Conservation (phyloP, 176 grass and related monocot species). For the Cymbopogon citratus region DNA sequence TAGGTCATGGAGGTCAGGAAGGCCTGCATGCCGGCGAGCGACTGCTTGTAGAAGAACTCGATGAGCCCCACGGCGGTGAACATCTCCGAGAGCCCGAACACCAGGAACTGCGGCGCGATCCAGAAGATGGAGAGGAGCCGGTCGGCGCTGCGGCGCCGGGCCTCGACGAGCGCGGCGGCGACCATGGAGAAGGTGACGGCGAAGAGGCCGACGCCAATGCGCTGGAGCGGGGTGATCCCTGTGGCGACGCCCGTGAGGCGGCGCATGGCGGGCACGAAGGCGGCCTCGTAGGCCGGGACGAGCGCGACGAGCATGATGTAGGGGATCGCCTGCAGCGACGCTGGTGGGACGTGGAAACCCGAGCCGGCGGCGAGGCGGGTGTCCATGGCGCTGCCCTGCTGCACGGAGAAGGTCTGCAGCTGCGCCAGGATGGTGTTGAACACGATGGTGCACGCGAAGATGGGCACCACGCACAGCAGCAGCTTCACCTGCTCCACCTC, state of each 20-base stretch:
- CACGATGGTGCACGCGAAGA: conserved; percentile 82
- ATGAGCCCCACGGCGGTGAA: conserved; percentile 90
- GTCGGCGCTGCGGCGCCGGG: not conserved
- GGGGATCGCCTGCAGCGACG: conserved; percentile 79
- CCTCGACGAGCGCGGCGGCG: conserved; percentile 61
- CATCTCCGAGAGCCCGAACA: conserved; percentile 91
- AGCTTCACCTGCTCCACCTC: conserved; percentile 84
- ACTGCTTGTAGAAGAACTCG: conserved; percentile 97
- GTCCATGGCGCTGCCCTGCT: conserved; percentile 72
- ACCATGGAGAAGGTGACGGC: conserved; percentile 84
- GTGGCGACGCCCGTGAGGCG: conserved; percentile 47
- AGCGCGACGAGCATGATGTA: conserved; percentile 53
- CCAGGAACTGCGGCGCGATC: conserved; percentile 80
- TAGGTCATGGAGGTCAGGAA: conserved; percentile 91
- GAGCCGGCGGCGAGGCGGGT: conserved; percentile 24
- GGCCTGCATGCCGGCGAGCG: conserved; percentile 71
- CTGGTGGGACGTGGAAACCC: conserved; percentile 53
- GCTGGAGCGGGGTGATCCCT: conserved; percentile 76
- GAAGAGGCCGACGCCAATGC: conserved; percentile 80
- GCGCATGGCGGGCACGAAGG: conserved; percentile 57
- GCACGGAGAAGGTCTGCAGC: conserved; percentile 87
- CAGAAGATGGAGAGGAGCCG: conserved; percentile 54
- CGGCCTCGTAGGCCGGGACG: conserved; percentile 65
- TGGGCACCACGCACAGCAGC: conserved; percentile 69
- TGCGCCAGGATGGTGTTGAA: conserved; percentile 92